Base-by-base conservation (phyloP, 331 rosid species). In the Malus hybrid region DNA sequence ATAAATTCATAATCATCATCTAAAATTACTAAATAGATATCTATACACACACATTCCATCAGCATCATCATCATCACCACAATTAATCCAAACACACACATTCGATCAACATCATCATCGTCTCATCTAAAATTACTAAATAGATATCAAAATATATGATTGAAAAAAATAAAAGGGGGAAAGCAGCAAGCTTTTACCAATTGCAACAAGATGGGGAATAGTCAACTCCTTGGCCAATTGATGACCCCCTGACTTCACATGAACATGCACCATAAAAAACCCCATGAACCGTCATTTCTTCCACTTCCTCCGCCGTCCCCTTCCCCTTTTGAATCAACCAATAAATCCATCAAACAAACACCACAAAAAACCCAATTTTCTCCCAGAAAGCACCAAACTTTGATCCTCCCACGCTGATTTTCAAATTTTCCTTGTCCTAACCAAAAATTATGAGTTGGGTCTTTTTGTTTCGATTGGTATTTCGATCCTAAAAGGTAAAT, bases 211-310 rank as follows among this genome's bases (percentile, higher is more conserved):
- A 33, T 91, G 91, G 75, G 81, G 70, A 68, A 80, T 85, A 68
- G 96, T 82, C 80, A 93, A 73, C 79, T 88, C 94, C 75, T 87
- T 88, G 79, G 98, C 98, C 88, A 93, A 82, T 76, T 88, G 86
- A 79, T 75, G 88, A 69, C 36, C 76, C 72, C 80, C 80, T 8
- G 78, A 59, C 67, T 81, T 82, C 1, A 42, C 22, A 62, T 85
- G 86, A 65, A 82, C 88, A 24, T 24, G 24, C 24, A 24, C 24
- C 24, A 24, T 24, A 24, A 24, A 55, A 97, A 93, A 82, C 81
- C 80, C 73, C 83, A 24, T 28, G 80, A 79, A 76, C 80, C 76
- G 12, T 31, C 44, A 10, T 28, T 2, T 39, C 46, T 55, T 16
- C 72, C 80, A 73, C 62, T 67, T 80, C 59, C 77, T 52, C 56